Evolutionary conservation across 75 land plant species (phyloP).

Genomic region (Cupressus sempervirens): DNA sequence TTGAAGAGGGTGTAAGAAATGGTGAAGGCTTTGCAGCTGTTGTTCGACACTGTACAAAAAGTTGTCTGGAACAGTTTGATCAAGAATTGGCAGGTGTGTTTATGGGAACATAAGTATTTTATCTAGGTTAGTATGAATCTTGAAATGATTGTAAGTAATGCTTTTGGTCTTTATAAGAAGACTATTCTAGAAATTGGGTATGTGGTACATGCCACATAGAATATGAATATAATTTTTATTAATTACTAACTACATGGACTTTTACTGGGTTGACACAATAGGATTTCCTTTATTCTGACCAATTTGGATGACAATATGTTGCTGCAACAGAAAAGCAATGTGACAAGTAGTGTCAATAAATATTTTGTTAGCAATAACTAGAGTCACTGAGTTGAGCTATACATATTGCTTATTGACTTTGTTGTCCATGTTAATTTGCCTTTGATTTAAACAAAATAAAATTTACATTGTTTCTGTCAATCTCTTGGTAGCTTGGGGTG

Average conservation of each 20-base stretch:
- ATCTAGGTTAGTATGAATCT: not conserved
- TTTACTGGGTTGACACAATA: not conserved
- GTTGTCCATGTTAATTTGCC: not conserved
- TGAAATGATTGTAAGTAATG: not conserved
- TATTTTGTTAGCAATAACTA: not conserved
- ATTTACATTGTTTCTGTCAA: not conserved
- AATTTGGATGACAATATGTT: not conserved
- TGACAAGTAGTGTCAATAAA: not conserved
- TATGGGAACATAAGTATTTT: not conserved
- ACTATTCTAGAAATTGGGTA: not conserved
- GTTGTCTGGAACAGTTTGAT: constrained; percentile 58
- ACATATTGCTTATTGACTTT: not conserved
- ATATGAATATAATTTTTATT: no score
- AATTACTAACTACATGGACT: not conserved
- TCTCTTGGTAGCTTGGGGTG: not conserved
- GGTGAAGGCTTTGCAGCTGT: constrained; percentile 72
- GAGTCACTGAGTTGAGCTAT: no score
- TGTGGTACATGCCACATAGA: not conserved
- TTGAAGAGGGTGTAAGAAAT: constrained; percentile 44
- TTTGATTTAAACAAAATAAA: not conserved
- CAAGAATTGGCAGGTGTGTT: constrained; percentile 61
- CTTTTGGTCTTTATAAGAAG: not conserved
- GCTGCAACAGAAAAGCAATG: not conserved
- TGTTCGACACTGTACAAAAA: constrained; percentile 42
- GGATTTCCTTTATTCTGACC: not conserved